These are phyloP conservation scores for Metschnikowia shivogae DNA, from an alignment of 805 yeast species.

Conservation along the genomic window DNA sequence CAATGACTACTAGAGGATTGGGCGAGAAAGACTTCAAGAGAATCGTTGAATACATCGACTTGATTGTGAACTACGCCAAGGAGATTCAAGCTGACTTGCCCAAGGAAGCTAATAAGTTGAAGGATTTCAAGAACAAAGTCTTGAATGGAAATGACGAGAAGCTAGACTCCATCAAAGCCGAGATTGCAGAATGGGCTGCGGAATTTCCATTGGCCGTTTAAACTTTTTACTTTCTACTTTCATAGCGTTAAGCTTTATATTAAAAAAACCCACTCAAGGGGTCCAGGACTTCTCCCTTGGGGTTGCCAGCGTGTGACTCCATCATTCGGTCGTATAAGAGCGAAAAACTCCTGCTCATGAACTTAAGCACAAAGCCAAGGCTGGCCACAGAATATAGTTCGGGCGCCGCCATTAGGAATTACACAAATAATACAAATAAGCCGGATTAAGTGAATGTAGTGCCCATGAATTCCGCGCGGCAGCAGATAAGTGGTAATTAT, in stretches of 20 bases:
- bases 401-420: no score
- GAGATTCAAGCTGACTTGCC: constrained; percentile 77
- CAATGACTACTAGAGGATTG: constrained; percentile 97
- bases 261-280: no score
- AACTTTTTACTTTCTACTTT: neutral
- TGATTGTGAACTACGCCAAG: constrained; percentile 68
- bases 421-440: no score
- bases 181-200: constrained; percentile 89
- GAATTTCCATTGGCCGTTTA: constrained; percentile 58
- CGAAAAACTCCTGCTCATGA: no score
- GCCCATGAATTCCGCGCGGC: no score
- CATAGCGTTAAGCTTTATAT: neutral
- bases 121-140: constrained; percentile 77
- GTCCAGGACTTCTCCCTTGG: no score
- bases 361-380: no score
- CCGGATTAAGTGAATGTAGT: no score
- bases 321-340: no score
- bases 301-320: no score
- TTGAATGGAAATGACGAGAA: constrained; percentile 64
- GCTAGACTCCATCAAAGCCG: constrained; percentile 62
- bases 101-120: constrained; percentile 88
- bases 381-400: no score
- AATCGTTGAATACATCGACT: constrained; percentile 58
- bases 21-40: constrained; percentile 79
- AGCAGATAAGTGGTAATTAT: no score